Evolutionary conservation across 805 yeast genomes (phyloP).

Genomic region (Wickerhamiella azymoides): DNA sequence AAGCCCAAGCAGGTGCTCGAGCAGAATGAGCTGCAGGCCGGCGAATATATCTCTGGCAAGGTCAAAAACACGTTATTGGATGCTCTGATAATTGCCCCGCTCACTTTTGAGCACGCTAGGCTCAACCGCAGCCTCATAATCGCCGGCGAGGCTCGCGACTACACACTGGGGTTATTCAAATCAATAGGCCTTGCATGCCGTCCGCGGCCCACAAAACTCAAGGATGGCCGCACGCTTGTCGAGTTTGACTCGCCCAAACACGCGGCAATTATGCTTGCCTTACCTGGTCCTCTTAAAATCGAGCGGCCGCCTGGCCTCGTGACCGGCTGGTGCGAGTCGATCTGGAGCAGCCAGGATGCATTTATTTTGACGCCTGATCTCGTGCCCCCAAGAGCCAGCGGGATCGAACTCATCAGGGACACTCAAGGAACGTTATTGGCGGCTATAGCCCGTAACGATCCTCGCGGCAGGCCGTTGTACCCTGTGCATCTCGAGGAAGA

Average conservation of each 20-base stretch:
- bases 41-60: too few relatives aligned
- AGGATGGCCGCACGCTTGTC: neutral
- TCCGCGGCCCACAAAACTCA: neutral
- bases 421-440: neutral
- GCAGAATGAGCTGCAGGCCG: too few relatives aligned
- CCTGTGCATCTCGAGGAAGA: neutral
- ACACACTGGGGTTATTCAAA: neutral
- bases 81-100: neutral
- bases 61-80: too few relatives aligned
- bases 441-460: neutral
- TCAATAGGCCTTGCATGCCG: neutral
- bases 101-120: neutral
- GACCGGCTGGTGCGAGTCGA: neutral
- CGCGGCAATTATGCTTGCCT: slow-evolving; percentile 8
- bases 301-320: slow-evolving; percentile 10
- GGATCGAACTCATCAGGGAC: neutral
- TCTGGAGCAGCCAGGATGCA: neutral
- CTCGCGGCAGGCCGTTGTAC: neutral
- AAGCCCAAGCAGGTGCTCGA: too few relatives aligned
- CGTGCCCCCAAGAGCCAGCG: neutral
- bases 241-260: slow-evolving; percentile 6
- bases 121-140: neutral
- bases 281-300: slow-evolving; percentile 7
- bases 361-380: neutral
- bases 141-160: neutral